A percentile compares a stretch with the other conserved stretches of the same genome.
phyloP scores from a whole-genome alignment of 768 basidiomycete species.

The Tricholoma hemisulphureum region DNA sequence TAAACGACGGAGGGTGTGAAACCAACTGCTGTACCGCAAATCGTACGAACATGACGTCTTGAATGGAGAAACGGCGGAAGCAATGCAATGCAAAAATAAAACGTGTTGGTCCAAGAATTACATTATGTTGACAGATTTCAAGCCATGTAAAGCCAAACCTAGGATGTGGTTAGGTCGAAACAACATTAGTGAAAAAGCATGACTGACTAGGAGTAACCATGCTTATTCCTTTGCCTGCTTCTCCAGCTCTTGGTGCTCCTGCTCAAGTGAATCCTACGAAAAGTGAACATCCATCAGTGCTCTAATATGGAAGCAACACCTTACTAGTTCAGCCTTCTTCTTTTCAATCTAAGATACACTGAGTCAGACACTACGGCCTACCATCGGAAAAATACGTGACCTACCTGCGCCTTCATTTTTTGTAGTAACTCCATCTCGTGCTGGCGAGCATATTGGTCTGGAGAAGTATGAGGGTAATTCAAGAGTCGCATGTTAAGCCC shows the following conservation, averaged over 20 bases:
- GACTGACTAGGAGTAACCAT: background rate
- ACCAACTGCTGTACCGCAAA: too few relatives aligned
- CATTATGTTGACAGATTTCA: background rate
- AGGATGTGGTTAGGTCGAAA: background rate
- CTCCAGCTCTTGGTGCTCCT: conserved; percentile 22
- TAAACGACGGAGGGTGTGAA: too few relatives aligned
- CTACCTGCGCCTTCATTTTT: conserved; percentile 58
- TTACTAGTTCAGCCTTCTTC: conserved; percentile 36
- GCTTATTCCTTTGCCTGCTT: conserved; percentile 14
- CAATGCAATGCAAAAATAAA: too few relatives aligned
- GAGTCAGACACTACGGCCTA: background rate
- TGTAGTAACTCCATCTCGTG: conserved; percentile 57
- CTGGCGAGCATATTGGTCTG: conserved; percentile 63
- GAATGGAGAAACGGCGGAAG: too few relatives aligned
- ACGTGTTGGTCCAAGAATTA: background rate
- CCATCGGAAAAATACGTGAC: conserved; percentile 9
- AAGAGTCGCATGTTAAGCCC: background rate
- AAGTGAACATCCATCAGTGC: background rate
- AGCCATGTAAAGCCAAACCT: background rate
- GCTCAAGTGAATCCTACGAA: conserved; percentile 23
- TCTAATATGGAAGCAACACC: conserved; percentile 1
- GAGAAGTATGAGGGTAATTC: conserved; percentile 7
- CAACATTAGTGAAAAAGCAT: background rate
- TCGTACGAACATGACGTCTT: too few relatives aligned
- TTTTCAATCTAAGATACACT: conserved; percentile 29